Base-by-base conservation (phyloP, 768 basidiomycete genomes). In the Lanmaoa pseudosensibilis region DNA sequence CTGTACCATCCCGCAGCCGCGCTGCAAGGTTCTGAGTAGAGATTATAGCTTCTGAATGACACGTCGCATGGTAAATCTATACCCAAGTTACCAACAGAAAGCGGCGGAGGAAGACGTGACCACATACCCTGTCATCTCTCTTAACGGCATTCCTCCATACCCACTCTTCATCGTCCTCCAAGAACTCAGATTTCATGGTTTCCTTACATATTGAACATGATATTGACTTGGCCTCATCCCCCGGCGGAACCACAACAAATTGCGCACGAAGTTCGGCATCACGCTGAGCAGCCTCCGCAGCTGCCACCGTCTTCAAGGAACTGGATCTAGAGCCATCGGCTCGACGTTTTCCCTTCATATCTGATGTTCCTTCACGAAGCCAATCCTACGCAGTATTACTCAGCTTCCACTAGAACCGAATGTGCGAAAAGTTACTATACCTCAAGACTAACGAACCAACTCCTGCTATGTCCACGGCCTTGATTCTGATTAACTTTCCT, bases 181-280 rank as follows among this genome's bases (percentile, higher is more conserved):
- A 73, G 70, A 91, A 98, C 76, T 97, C 96, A 61, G 87, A 84
- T 78, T 92, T 91, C 72, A 98, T 80, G 54, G 72, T 73, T 73
- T 99, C 96, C 78, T 96, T 97, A 84, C 97, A 99, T 63, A 99
- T 91, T 25, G 94, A 94, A 79, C 96, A 99, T 59, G 88, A 84
- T 64, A 92, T 75, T 25, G 82, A 76, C 66, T 87, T 88, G 52
- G 92, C 90, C 69, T 94, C 93, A 74, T 90, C 88, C 61, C 89
- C 90, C 38, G 87, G 80, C n/a, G 94, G 94, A 38, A 96, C 91
- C 64, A 92, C 84, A 62, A 98, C 90, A 79, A 82, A 90, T 63
- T 84, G 85, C 37, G 84, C 81, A 67, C 83, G 84, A 62, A 91
- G 78, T 68, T 88, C 88, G 69, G 82, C 85, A 73, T 85, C 91